Evolutionary conservation across 129 eudicot species (phyloP).

Genomic region (Smallanthus sonchifolius): DNA sequence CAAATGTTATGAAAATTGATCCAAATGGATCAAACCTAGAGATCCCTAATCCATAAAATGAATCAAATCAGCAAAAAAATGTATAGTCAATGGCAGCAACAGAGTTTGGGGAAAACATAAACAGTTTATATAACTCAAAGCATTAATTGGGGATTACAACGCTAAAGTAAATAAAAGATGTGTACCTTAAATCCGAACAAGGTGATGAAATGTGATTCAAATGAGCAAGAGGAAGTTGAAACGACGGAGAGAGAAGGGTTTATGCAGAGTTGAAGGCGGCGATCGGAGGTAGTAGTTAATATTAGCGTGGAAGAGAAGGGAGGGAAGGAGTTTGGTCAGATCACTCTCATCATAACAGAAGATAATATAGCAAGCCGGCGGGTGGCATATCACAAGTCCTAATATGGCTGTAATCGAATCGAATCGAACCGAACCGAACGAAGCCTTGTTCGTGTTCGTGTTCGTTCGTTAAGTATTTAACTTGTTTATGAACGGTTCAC

Average conservation of each 20-base stretch:
- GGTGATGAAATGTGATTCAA: conserved; percentile 6
- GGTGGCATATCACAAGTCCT: background rate
- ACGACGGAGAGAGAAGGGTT: background rate
- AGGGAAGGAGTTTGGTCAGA: conserved; percentile 4
- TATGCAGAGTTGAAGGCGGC: background rate
- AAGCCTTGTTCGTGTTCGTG: too few relatives aligned
- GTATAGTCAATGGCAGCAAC: background rate
- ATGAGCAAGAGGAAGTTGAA: conserved; percentile 9
- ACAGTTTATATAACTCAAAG: background rate
- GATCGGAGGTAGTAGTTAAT: conserved; percentile 11
- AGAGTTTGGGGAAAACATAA: conserved; percentile 6
- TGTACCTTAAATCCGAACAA: conserved; percentile 21
- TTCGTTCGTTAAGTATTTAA: too few relatives aligned
- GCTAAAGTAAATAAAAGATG: background rate
- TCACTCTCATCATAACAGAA: conserved; percentile 2
- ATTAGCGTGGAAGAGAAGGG: conserved; percentile 8
- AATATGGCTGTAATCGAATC: too few relatives aligned
- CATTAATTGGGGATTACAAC: background rate
- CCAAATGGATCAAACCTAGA: background rate
- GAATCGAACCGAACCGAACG: too few relatives aligned
- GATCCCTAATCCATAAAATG: conserved; percentile 12
- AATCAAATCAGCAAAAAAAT: background rate
- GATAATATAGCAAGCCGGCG: conserved; percentile 18
- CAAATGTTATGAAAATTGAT: background rate
- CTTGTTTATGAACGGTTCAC: too few relatives aligned